Conservation (phyloP, 2,329 filamentous ascomycete species). For the Coniochaeta sp. region DNA sequence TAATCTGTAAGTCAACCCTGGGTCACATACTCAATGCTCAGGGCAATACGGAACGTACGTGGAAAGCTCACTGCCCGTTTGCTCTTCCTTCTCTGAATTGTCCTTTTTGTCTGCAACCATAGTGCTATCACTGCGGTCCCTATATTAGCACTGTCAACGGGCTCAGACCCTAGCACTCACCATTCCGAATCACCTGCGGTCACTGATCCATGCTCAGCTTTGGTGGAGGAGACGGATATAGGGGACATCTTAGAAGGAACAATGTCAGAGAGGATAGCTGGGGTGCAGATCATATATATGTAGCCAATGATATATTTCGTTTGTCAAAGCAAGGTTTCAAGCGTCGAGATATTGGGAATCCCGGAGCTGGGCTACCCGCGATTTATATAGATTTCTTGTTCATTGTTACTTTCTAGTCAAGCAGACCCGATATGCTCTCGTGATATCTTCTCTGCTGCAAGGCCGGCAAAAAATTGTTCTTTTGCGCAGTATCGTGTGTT, state of each 20-base stretch:
- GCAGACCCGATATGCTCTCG: not conserved
- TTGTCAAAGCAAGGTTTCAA: not conserved
- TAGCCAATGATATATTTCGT: not conserved
- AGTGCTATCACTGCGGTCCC: not conserved
- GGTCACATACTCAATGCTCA: not conserved
- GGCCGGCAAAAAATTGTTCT: not conserved
- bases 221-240: not conserved
- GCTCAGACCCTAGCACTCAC: not conserved
- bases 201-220: not conserved
- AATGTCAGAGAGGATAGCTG: not conserved
- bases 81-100: not conserved
- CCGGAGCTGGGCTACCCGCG: not conserved
- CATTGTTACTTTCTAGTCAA: not conserved
- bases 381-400: not conserved
- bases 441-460: not conserved
- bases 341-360: not conserved
- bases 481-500: not conserved
- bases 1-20: not conserved
- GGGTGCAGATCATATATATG: not conserved
- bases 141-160: not conserved
- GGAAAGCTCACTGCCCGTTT: not conserved
- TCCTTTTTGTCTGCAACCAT: not conserved
- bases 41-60: not conserved
- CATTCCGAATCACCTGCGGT: not conserved
- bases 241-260: not conserved